phyloP scores from a whole-genome alignment of 2,329 filamentous ascomycete genomes.

The Aureobasidium sp. region DNA sequence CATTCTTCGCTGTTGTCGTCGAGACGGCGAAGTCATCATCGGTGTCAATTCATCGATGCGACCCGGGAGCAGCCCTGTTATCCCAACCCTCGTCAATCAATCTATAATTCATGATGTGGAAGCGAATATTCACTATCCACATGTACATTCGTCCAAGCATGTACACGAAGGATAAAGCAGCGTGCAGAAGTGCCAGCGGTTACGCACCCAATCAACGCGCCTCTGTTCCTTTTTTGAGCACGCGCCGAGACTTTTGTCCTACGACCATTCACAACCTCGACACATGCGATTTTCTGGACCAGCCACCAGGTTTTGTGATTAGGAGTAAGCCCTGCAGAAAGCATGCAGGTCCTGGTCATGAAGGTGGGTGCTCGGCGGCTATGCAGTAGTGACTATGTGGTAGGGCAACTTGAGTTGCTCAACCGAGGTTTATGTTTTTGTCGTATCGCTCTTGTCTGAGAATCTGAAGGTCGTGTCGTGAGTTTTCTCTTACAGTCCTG shows the following conservation, averaged over 20 bases:
- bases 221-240: background rate
- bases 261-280: background rate
- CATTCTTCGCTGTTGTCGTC: background rate
- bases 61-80: background rate
- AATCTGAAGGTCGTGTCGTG: background rate
- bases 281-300: background rate
- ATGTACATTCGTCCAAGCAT: background rate
- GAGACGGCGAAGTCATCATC: background rate
- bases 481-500: background rate
- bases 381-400: background rate
- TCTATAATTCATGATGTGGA: background rate
- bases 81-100: background rate
- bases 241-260: background rate
- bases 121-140: background rate
- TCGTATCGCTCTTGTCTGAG: background rate
- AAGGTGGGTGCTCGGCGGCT: slow-evolving; percentile 7
- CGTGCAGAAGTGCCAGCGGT: slow-evolving; percentile 13
- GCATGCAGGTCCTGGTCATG: slow-evolving; percentile 8
- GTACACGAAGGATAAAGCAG: background rate
- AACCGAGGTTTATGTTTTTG: background rate
- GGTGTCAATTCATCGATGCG: background rate
- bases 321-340: background rate
- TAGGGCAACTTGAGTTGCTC: background rate
- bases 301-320: slow-evolving; percentile 9
- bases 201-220: slow-evolving; percentile 14